Conservation (phyloP, 441 rosid species). For the Metrosideros polymorpha region DNA sequence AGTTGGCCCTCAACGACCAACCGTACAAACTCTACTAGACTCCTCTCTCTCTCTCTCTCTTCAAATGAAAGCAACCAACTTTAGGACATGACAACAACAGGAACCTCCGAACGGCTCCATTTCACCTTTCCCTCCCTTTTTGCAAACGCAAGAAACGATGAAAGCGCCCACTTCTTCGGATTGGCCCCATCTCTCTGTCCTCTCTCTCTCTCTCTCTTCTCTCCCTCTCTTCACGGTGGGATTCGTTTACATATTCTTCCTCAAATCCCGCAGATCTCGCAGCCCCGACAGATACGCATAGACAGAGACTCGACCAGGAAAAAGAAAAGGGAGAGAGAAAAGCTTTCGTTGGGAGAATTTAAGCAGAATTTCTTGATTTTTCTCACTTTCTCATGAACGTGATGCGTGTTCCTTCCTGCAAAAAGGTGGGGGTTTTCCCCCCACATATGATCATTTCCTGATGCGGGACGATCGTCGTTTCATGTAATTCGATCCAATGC, state of each 20-base stretch:
- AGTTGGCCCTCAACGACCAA: not conserved
- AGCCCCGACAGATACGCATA: not conserved
- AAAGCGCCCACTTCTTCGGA: not conserved
- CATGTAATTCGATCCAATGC: not conserved
- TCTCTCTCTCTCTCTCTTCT: not conserved
- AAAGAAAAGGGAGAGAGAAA: not conserved
- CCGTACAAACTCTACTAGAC: not conserved
- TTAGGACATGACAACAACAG: not conserved
- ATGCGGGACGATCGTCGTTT: conserved; percentile 35
- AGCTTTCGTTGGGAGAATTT: not conserved
- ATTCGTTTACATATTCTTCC: not conserved
- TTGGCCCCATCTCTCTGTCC: not conserved
- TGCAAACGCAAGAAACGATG: not conserved
- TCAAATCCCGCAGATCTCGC: not conserved
- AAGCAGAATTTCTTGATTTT: too few relatives aligned
- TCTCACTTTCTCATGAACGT: not conserved
- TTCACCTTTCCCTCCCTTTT: not conserved
- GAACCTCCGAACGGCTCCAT: not conserved
- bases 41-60: not conserved
- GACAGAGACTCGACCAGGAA: not conserved
- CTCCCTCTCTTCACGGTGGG: not conserved
- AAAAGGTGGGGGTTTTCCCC: conserved; percentile 9
- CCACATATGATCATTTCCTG: conserved; percentile 25
- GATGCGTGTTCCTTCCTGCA: not conserved
- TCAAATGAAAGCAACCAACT: not conserved